These are phyloP conservation scores for Pichia eremophila DNA, from an alignment of 805 yeast species.

Conservation along the genomic window DNA sequence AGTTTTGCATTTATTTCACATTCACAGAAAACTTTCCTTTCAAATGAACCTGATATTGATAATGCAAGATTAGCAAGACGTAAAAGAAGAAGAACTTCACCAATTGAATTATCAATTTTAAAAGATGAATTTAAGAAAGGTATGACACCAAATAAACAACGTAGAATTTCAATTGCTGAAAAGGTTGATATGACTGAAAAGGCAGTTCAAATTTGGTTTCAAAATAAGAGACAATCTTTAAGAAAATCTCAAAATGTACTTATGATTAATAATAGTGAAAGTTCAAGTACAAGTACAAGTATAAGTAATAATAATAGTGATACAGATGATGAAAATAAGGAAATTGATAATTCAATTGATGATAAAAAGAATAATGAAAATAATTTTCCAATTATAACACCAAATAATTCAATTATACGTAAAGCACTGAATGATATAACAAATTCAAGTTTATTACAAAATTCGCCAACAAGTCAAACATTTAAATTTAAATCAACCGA, in stretches of 20 bases:
- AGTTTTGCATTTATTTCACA: constrained; percentile 86
- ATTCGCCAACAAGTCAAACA: constrained; percentile 15
- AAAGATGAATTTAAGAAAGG: constrained; percentile 72
- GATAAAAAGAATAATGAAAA: constrained; percentile 2
- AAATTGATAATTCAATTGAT: background rate
- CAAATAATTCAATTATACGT: background rate
- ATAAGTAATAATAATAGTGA: background rate
- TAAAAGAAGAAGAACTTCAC: constrained; percentile 91
- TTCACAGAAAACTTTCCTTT: constrained; percentile 80
- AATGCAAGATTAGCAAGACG: constrained; percentile 90
- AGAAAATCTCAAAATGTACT: constrained; percentile 31
- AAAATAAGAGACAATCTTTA: constrained; percentile 81
- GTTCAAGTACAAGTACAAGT: background rate
- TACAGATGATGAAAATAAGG: background rate
- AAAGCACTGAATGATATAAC: constrained; percentile 5
- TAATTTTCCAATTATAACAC: background rate
- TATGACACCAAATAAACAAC: constrained; percentile 69
- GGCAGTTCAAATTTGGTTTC: constrained; percentile 98
- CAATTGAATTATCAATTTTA: constrained; percentile 71
- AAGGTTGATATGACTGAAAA: constrained; percentile 91
- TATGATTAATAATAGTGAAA: background rate
- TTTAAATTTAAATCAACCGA: constrained; percentile 29
- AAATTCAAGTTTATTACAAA: background rate
- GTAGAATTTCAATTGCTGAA: constrained; percentile 70
- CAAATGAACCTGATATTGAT: constrained; percentile 75